These are phyloP conservation scores for Thermothelomyces thermophilus DNA, from an alignment of 2,329 filamentous ascomycete species.

Conservation along the genomic window DNA sequence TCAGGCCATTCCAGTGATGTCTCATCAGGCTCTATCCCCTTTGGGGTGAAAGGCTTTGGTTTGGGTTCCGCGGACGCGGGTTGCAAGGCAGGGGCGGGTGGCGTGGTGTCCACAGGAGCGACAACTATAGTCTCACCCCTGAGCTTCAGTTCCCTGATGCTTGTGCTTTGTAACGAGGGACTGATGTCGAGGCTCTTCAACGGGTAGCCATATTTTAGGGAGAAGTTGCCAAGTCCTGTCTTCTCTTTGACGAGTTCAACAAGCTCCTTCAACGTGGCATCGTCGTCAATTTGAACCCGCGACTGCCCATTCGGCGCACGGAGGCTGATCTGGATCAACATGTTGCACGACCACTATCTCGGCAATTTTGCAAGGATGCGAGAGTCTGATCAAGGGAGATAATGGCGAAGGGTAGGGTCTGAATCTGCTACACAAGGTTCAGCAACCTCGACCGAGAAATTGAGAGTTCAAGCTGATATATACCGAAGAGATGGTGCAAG, in stretches of 20 bases:
- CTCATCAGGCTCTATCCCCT: constrained; percentile 34
- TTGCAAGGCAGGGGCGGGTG: constrained; percentile 13
- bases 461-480: no score
- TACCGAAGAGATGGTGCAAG: no score
- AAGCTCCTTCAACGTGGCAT: constrained; percentile 58
- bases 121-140: constrained; percentile 47
- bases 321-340: constrained; percentile 64
- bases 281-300: constrained; percentile 60
- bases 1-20: constrained; percentile 45
- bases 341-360: background rate
- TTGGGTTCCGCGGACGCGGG: constrained; percentile 16
- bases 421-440: background rate
- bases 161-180: constrained; percentile 35
- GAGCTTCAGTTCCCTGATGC: constrained; percentile 43
- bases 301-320: constrained; percentile 68
- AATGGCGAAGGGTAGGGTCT: background rate
- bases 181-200: constrained; percentile 61
- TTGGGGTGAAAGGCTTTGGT: constrained; percentile 27
- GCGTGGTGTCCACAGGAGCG: constrained; percentile 34
- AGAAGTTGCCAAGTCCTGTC: constrained; percentile 60
- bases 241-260: constrained; percentile 54
- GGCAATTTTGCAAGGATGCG: background rate
- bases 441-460: background rate
- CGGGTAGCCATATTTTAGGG: constrained; percentile 81
- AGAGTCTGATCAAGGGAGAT: background rate